A percentile compares a stretch with the other conserved stretches of the same genome.
phyloP scores from a whole-genome alignment of 2,329 filamentous ascomycete genomes.

The Microdochium bolleyi region DNA sequence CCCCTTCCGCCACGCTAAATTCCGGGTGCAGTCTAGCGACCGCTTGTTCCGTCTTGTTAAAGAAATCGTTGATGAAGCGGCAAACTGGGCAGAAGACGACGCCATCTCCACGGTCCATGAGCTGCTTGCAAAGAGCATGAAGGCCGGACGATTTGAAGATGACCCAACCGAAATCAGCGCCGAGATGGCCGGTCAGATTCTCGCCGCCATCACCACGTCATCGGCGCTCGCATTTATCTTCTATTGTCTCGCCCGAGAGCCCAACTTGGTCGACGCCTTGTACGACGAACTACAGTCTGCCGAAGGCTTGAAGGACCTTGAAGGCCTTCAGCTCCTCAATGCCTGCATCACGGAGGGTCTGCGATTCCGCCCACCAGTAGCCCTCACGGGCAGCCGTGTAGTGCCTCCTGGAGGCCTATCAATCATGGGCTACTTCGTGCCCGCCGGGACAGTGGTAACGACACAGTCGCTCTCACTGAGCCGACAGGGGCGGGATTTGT shows the following conservation, averaged over 20 bases:
- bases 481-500: conserved; percentile 9
- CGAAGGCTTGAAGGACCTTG: conserved; percentile 1
- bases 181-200: conserved; percentile 11
- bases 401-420: conserved; percentile 6
- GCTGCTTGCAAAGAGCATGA: conserved; percentile 3
- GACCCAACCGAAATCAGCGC: conserved; percentile 7
- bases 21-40: conserved; percentile 9
- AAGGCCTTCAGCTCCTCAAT: conserved; percentile 6
- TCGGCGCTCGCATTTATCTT: conserved; percentile 10
- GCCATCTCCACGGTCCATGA: conserved; percentile 5
- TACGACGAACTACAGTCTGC: conserved; percentile 5
- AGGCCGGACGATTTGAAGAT: not conserved
- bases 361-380: conserved; percentile 9
- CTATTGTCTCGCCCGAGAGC: conserved; percentile 7
- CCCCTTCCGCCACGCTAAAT: conserved; percentile 5
- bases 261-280: conserved; percentile 3
- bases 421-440: conserved; percentile 8
- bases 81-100: conserved; percentile 1
- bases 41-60: conserved; percentile 5
- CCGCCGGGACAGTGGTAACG: conserved; percentile 8
- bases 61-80: conserved; percentile 3
- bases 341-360: conserved; percentile 11
- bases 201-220: conserved; percentile 10
- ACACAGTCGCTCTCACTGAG: conserved; percentile 11
- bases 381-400: conserved; percentile 9